phyloP scores from a whole-genome alignment of 2,329 filamentous ascomycete species.

The Fusarium longipes region DNA sequence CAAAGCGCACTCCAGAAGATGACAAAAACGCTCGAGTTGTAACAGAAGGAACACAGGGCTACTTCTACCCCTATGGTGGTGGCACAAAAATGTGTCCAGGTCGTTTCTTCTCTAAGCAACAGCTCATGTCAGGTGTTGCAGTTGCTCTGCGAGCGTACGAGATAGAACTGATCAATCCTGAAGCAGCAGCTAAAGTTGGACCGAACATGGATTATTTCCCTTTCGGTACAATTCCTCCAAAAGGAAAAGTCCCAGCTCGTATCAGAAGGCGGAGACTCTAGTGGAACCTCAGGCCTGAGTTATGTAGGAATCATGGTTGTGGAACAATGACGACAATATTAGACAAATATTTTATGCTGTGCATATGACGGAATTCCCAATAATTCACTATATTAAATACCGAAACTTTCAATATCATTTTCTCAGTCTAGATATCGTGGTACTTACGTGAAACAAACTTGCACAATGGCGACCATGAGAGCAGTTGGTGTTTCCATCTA shows the following conservation, averaged over 20 bases:
- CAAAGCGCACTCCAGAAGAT: neutral
- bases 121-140: slow-evolving; percentile 48
- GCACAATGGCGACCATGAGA: neutral
- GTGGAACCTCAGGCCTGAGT: neutral
- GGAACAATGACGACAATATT: neutral
- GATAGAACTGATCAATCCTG: slow-evolving; percentile 43
- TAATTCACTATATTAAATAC: neutral
- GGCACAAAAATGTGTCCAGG: slow-evolving; percentile 51
- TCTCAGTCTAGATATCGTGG: neutral
- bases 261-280: slow-evolving; percentile 23
- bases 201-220: slow-evolving; percentile 43
- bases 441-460: neutral
- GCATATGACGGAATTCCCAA: no score
- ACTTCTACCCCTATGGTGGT: slow-evolving; percentile 52
- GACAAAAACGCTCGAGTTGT: slow-evolving; percentile 6
- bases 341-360: no score
- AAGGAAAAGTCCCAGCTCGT: slow-evolving; percentile 26
- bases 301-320: neutral
- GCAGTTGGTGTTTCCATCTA: neutral
- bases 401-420: neutral
- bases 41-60: slow-evolving; percentile 44
- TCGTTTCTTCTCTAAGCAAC: slow-evolving; percentile 51
- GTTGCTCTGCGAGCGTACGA: slow-evolving; percentile 49
- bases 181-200: slow-evolving; percentile 9
- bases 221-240: slow-evolving; percentile 39